Percentiles rank a stretch among this genome's conserved stretches.
Evolutionary conservation across 371 early-diverging fungal species (phyloP).

Genomic region (Mortierella sp.): DNA sequence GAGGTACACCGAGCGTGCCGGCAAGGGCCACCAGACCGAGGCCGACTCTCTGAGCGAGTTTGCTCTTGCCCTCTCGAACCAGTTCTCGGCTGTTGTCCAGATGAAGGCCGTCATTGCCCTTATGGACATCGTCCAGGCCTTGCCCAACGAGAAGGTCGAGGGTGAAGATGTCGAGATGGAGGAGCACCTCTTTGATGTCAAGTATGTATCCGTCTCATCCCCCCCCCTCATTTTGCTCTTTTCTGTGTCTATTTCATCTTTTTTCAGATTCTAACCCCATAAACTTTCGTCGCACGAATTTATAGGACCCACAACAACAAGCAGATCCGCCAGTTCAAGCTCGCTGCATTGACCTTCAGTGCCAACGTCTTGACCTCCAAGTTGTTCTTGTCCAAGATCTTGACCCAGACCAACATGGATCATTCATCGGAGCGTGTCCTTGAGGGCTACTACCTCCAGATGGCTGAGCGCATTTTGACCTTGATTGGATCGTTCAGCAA

Average conservation of each 20-base stretch:
- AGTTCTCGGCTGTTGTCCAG: slow-evolving; percentile 79
- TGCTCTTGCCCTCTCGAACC: slow-evolving; percentile 69
- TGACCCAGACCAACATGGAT: slow-evolving; percentile 58
- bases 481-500: slow-evolving; percentile 70
- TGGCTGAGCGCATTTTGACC: slow-evolving; percentile 66
- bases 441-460: slow-evolving; percentile 67
- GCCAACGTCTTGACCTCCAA: slow-evolving; percentile 74
- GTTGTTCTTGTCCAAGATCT: slow-evolving; percentile 73
- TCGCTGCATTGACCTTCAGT: slow-evolving; percentile 78
- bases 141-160: slow-evolving; percentile 78
- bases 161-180: slow-evolving; percentile 54
- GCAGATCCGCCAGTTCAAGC: slow-evolving; percentile 84
- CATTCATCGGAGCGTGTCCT: slow-evolving; percentile 56
- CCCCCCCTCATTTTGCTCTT: neutral
- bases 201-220: slow-evolving; percentile 28
- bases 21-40: slow-evolving; percentile 68
- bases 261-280: neutral
- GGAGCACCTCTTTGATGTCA: slow-evolving; percentile 63
- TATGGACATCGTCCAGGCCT: slow-evolving; percentile 66
- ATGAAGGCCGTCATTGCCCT: slow-evolving; percentile 75
- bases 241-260: neutral
- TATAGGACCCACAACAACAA: slow-evolving; percentile 64
- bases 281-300: neutral
- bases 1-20: slow-evolving; percentile 69
- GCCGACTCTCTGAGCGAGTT: slow-evolving; percentile 78